Base-by-base conservation (phyloP, 106 monocot genomes). In the Acorus calamus region DNA sequence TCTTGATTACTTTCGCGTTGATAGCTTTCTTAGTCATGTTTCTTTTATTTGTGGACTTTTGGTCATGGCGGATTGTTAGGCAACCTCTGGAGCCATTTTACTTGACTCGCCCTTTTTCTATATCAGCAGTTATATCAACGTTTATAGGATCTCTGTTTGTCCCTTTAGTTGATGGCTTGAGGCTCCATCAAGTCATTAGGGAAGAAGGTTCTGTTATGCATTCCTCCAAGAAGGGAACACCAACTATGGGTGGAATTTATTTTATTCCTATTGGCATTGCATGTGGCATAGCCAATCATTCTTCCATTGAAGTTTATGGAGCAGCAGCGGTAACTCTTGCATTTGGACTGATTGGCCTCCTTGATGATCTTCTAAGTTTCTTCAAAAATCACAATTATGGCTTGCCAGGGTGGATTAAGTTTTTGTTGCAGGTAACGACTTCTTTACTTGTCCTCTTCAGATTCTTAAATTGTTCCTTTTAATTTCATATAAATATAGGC, bases 201-300 rank as follows among this genome's bases (percentile, higher is more conserved):
- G 76, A 80, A 74, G 72, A 70, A 69, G 68, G 70, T 11, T 65
- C 79, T 44, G 52, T 9, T 66, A 70, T 69, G 52, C 74, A 75
- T 74, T 74, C 60, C 13, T 66, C 52, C 52, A 77, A 78, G 71
- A 80, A 51, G 45, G 73, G 63, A 66, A 68, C 66, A 42, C 82
- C 90, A 14, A 82, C 87, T 68, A 85, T 90, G 84, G 94, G 90
- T 57, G 94, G 94, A 47, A 66, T 96, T 49, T 87, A 82, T 64
- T 90, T 96, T 64, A 67, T 96, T 71, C 94, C 94, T 14, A 61
- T 96, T 65, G 89, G 90, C 6, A 53, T 96, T 46, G 81, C 81
- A 3, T 69, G 50, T 72, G 43, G 47, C 45, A 54, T 78, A 28
- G 76, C 55, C 74, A 80, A 84, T 61, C 62, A 67, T 44, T 66